Evolutionary conservation across 2,329 filamentous ascomycete species (phyloP), one percentile per base, ranked within the genome.

Genomic region (Epichloe aotearoae): DNA sequence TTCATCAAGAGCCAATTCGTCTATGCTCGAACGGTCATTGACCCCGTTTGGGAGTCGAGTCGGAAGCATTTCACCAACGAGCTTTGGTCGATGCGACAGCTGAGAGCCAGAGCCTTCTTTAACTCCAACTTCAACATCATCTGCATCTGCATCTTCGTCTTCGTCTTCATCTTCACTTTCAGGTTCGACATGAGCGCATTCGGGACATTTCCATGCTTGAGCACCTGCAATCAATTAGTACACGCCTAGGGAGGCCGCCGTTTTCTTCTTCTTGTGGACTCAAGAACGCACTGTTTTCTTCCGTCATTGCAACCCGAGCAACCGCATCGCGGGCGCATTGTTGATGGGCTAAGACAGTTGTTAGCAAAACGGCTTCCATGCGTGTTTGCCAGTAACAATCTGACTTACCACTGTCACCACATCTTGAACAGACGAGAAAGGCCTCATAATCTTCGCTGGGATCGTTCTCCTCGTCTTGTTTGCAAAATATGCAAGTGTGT

Each of bases 391-490:
- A 51, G 53, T 54, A 56, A 38, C 33, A 30, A 19, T 49, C 50
- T 46, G 50, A 79, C 86, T 68, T 73, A 95, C 89, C 83, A 67
- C 88, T 86, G 63, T 91, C 86, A 57, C 83, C 83, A 67, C 91
- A 97, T 56, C 80, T 75, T 53, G 73, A 74, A 66, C 91, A 96
- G 49, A 82, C 72, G 53, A 96, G 72, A 64, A 84, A 88, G 52
- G 83, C 74, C 65, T 93, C 88, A 60, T 84, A 93, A 56, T 90
- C 86, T 57, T 87, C 85, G 56, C 79, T 82, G 1, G 87, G 86
- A 59, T 91, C 88, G 55, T 91, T 76, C 50, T 93, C 86, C 68
- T 94, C 88, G 56, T 86, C 83, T 64, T 88, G 77, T 51, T 82
- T 82, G 69, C 90, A 96, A 61, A 91, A 94, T 56, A 88, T 85